Evolutionary conservation across 2,329 filamentous ascomycete species (phyloP), one percentile per base, ranked within the genome.

Genomic region (Fusarium sp.): DNA sequence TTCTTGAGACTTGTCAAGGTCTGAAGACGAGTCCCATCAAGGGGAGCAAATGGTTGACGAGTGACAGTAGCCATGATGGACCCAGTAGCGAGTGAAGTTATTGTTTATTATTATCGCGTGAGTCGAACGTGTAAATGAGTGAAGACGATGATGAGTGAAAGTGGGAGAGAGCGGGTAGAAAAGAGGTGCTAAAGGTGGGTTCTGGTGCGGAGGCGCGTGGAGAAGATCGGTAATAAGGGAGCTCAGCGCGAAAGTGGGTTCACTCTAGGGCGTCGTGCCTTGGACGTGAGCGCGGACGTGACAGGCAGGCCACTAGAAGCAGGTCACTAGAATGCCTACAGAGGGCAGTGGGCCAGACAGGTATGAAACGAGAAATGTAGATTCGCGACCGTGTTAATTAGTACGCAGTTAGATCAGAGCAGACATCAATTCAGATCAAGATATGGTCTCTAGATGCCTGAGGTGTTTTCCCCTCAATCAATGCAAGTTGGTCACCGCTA

Each of bases 1-100:
- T 95, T 95, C 86, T 94, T 95, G 55, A 91, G 83, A 82, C 90
- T 94, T 31, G 90, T 91, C 76, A 95, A 84, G 72, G 86, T 89
- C 81, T 94, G 91, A 31, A 95, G 86, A 74, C 93, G 89, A 62
- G 90, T 84, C 75, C 86, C 87, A 79, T 93, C 89, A 60, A 95
- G 86, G 53, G 91, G 91, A 79, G 90, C 93, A 81, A 95, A 94
- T 10, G 93, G 93, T 82, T 94, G 92, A 78, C 93, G 89, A 70
- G 86, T 83, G 69, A 87, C 75, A 74, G 87, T 81, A 79, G 88
- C 86, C 88, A 90, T 90, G 77, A 77, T 78, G 42, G 36, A 56
- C 54, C 41, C 49, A 38, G 52, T 9, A 56, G 25, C 42, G 20
- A 59, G 31, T 36, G 18, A 50, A 45, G 54, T 49, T 56, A 35